A percentile compares a stretch with the other conserved stretches of the same genome.
Conservation (phyloP, 2,329 filamentous ascomycete species). For the Beauveria medogensis region DNA sequence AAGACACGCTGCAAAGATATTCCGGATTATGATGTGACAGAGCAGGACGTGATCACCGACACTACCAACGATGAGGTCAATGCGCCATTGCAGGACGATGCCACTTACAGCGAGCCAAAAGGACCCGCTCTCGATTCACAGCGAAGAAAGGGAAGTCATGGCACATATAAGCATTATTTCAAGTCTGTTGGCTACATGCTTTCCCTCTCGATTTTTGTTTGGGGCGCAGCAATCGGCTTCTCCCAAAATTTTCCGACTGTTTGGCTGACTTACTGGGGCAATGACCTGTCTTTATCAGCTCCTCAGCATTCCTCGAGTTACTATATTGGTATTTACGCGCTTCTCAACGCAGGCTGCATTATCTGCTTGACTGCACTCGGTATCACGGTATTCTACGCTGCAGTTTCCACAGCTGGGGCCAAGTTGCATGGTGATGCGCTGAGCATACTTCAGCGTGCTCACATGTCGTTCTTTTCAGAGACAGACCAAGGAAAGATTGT, state of each 20-base stretch:
- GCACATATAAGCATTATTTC: constrained; percentile 27
- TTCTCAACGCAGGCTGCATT: constrained; percentile 16
- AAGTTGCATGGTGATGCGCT: no score
- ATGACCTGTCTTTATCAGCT: constrained; percentile 17
- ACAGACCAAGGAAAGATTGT: constrained; percentile 34
- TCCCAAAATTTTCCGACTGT: constrained; percentile 22
- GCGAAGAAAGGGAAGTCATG: no score
- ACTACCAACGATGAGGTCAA: no score
- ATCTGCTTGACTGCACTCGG: constrained; percentile 14
- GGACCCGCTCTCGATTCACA: no score
- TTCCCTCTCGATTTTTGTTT: constrained; percentile 15
- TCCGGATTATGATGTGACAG: no score
- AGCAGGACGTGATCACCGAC: no score
- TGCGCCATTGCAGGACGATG: no score
- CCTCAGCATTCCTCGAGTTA: constrained; percentile 15
- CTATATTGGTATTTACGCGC: constrained; percentile 25
- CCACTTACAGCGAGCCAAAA: no score
- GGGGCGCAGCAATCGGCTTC: constrained; percentile 19
- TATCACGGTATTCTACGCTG: no score
- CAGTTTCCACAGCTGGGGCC: no score
- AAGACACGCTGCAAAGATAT: no score
- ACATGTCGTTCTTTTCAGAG: constrained; percentile 30
- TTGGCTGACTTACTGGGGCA: constrained; percentile 36
- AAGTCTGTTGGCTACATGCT: constrained; percentile 17
- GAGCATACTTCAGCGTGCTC: no score